phyloP scores from a whole-genome alignment of 345 rosid species.

The Linum lewisii region DNA sequence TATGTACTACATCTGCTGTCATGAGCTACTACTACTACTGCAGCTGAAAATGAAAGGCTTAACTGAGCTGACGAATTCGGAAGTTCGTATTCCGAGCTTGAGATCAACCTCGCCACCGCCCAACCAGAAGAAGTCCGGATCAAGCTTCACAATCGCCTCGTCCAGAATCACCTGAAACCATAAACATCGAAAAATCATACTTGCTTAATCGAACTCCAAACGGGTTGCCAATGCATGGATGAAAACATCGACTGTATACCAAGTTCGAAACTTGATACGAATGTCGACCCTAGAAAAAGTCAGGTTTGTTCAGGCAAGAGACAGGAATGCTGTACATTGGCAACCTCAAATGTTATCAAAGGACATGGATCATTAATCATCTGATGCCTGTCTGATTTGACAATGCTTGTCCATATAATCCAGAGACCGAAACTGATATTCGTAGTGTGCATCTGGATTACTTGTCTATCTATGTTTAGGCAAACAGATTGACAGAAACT shows the following conservation, averaged over 20 bases:
- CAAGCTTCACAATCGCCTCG: slow-evolving; percentile 72
- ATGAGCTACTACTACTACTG: slow-evolving; percentile 37
- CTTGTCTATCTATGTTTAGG: slow-evolving; percentile 1
- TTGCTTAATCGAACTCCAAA: too few species aligned
- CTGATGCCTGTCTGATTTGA: neutral
- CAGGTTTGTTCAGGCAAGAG: too few species aligned
- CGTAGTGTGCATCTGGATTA: slow-evolving; percentile 2
- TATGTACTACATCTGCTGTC: slow-evolving; percentile 1
- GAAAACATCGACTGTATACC: too few species aligned
- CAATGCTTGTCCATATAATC: neutral
- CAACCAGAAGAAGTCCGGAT: slow-evolving; percentile 80
- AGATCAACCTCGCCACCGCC: slow-evolving; percentile 87
- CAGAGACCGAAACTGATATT: slow-evolving; percentile 3
- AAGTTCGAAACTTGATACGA: too few species aligned
- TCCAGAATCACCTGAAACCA: slow-evolving; percentile 75
- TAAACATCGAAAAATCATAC: neutral
- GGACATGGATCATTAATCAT: neutral
- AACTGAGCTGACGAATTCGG: slow-evolving; percentile 52
- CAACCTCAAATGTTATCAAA: slow-evolving; percentile 1
- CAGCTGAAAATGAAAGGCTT: slow-evolving; percentile 71
- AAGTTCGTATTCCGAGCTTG: slow-evolving; percentile 78
- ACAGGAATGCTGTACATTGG: neutral
- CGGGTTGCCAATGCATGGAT: too few species aligned
- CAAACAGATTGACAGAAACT: slow-evolving; percentile 7
- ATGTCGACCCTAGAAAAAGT: too few species aligned